These are phyloP conservation scores for Schizothecium vesticola DNA, from an alignment of 495 filamentous ascomycete species.

Conservation along the genomic window DNA sequence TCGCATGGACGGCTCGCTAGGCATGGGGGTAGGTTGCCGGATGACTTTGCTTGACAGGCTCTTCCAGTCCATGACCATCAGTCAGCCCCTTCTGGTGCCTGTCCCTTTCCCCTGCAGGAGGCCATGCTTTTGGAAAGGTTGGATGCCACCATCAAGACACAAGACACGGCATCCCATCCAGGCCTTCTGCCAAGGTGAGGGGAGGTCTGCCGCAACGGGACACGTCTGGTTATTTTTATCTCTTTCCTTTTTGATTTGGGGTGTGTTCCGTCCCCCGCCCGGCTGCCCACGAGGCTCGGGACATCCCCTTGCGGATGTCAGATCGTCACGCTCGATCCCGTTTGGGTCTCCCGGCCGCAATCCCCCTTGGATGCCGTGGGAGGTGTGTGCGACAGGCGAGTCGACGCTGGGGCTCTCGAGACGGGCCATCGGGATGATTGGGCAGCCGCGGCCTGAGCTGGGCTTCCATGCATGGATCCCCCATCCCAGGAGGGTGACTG, in stretches of 20 bases:
- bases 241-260: background rate
- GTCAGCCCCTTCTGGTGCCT: background rate
- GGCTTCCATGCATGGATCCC: background rate
- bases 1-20: background rate
- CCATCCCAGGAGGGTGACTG: background rate
- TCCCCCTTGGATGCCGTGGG: background rate
- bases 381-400: background rate
- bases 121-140: background rate
- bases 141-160: background rate
- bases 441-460: conserved; percentile 12
- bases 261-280: conserved; percentile 1
- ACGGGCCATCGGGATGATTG: conserved; percentile 21
- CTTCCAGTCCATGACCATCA: background rate
- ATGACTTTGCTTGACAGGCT: no score
- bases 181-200: background rate
- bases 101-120: conserved; percentile 5
- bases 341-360: conserved; percentile 24
- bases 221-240: background rate
- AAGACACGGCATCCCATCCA: no score
- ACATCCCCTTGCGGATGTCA: conserved; percentile 18
- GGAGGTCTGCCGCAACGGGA: background rate
- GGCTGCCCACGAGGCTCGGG: conserved; percentile 19
- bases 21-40: no score
- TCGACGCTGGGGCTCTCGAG: conserved; percentile 1
- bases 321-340: conserved; percentile 15